Percentiles rank a stretch among this genome's conserved stretches.
Evolutionary conservation across 495 filamentous ascomycete genomes (phyloP).

Genomic region (Talaromyces adpressus): DNA sequence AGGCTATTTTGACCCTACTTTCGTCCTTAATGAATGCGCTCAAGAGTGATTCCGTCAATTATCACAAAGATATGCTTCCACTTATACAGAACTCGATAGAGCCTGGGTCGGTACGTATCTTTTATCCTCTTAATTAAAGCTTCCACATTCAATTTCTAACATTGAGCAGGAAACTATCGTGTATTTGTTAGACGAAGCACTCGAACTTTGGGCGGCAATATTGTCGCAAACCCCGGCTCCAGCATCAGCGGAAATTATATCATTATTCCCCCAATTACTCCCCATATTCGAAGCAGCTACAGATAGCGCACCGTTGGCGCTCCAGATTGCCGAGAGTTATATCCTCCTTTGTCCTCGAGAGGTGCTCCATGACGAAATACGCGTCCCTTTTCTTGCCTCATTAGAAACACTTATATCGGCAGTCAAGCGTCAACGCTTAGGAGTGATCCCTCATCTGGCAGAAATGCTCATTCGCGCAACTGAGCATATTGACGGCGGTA

Average conservation of each 20-base stretch:
- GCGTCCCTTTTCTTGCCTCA: slow-evolving; percentile 47
- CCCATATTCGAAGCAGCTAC: slow-evolving; percentile 65
- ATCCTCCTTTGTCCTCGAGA: slow-evolving; percentile 69
- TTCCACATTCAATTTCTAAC: slow-evolving; percentile 8
- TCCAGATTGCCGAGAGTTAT: slow-evolving; percentile 73
- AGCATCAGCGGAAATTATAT: slow-evolving; percentile 56
- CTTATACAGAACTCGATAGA: slow-evolving; percentile 72
- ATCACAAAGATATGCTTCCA: slow-evolving; percentile 68
- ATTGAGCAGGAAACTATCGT: slow-evolving; percentile 56
- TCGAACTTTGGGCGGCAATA: slow-evolving; percentile 82
- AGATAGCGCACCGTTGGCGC: slow-evolving; percentile 59
- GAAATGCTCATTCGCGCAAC: slow-evolving; percentile 67
- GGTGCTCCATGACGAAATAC: slow-evolving; percentile 60
- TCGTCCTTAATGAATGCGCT: slow-evolving; percentile 72
- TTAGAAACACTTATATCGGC: slow-evolving; percentile 48
- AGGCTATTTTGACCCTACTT: slow-evolving; percentile 79
- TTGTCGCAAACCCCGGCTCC: slow-evolving; percentile 62
- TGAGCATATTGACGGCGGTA: slow-evolving; percentile 62
- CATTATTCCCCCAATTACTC: slow-evolving; percentile 60
- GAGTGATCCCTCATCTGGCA: slow-evolving; percentile 56
- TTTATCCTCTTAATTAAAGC: neutral
- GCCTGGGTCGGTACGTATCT: slow-evolving; percentile 55
- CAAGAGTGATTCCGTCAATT: slow-evolving; percentile 62
- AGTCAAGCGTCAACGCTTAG: slow-evolving; percentile 58
- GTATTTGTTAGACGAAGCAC: slow-evolving; percentile 84